Conservation (phyloP, 768 basidiomycete genomes). For the Leccinum boreale region DNA sequence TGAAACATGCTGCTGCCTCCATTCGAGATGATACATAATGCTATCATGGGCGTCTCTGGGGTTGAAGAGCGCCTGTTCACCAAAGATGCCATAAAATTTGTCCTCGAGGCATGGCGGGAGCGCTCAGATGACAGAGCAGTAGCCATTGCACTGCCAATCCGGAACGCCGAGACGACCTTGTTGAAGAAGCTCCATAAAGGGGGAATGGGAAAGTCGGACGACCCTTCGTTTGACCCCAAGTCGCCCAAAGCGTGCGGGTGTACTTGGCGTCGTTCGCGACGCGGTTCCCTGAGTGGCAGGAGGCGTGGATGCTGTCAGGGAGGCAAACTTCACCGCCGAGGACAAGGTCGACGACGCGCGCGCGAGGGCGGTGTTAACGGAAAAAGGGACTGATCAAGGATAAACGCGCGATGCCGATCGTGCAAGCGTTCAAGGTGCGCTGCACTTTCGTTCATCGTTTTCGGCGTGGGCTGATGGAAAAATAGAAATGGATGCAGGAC, state of each 20-base stretch:
- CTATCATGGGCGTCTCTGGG: no score
- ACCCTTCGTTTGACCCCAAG: conserved; percentile 73
- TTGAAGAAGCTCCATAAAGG: conserved; percentile 78
- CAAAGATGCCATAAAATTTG: no score
- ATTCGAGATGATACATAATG: no score
- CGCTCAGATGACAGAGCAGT: no score
- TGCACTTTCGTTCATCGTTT: background rate
- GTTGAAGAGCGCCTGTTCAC: no score
- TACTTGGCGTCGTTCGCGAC: conserved; percentile 66
- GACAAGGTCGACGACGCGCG: conserved; percentile 80
- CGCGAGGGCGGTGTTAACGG: conserved; percentile 62
- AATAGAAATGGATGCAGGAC: conserved; percentile 77
- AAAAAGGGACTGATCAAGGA: conserved; percentile 85
- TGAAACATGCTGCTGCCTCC: no score
- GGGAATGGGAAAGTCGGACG: conserved; percentile 54
- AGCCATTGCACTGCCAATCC: conserved; percentile 39
- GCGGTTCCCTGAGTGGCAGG: conserved; percentile 93
- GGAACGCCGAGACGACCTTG: conserved; percentile 79
- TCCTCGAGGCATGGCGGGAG: no score
- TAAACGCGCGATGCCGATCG: conserved; percentile 94
- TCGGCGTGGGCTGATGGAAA: background rate
- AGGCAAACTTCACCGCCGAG: conserved; percentile 53
- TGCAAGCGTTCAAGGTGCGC: conserved; percentile 86
- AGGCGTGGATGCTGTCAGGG: conserved; percentile 74
- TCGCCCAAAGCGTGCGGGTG: conserved; percentile 82